Evolutionary conservation across 2,329 filamentous ascomycete genomes (phyloP).

Genomic region (Pyrenophora seminiperda): DNA sequence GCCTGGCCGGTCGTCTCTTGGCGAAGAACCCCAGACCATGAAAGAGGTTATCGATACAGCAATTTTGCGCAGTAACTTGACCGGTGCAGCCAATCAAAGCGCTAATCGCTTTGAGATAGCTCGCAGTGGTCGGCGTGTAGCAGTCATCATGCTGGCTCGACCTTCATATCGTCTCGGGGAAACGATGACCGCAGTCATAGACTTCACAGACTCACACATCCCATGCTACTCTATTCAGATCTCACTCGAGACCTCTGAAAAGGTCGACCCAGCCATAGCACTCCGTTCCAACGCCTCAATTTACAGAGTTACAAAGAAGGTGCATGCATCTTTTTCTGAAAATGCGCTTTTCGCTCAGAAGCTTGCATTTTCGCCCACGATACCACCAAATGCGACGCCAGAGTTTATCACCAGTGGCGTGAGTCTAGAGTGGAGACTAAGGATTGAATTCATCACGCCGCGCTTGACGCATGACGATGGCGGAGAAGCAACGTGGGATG

Average conservation of each 20-base stretch:
- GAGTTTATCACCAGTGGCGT: constrained; percentile 92
- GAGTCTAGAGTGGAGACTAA: constrained; percentile 83
- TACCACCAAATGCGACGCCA: constrained; percentile 82
- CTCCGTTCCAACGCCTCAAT: constrained; percentile 85
- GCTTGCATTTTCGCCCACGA: constrained; percentile 79
- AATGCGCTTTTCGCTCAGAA: constrained; percentile 80
- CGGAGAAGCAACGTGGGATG: constrained; percentile 36
- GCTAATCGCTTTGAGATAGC: constrained; percentile 96
- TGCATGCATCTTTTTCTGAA: constrained; percentile 78
- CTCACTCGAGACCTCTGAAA: constrained; percentile 85
- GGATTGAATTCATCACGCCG: constrained; percentile 90
- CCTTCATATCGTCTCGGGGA: constrained; percentile 90
- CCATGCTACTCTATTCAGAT: constrained; percentile 85
- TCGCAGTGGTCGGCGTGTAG: constrained; percentile 87
- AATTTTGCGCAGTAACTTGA: constrained; percentile 71
- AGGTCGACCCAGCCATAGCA: constrained; percentile 77
- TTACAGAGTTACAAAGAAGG: constrained; percentile 80
- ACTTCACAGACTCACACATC: constrained; percentile 78
- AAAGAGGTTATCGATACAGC: constrained; percentile 91
- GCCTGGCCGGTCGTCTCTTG: constrained; percentile 56
- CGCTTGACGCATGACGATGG: constrained; percentile 51
- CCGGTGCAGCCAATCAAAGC: constrained; percentile 71
- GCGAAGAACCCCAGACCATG: constrained; percentile 64
- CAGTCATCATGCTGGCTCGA: constrained; percentile 84
- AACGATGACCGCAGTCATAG: constrained; percentile 79